Conservation (phyloP, 352 stramenopile genomes). For the Pythium oligandrum region DNA sequence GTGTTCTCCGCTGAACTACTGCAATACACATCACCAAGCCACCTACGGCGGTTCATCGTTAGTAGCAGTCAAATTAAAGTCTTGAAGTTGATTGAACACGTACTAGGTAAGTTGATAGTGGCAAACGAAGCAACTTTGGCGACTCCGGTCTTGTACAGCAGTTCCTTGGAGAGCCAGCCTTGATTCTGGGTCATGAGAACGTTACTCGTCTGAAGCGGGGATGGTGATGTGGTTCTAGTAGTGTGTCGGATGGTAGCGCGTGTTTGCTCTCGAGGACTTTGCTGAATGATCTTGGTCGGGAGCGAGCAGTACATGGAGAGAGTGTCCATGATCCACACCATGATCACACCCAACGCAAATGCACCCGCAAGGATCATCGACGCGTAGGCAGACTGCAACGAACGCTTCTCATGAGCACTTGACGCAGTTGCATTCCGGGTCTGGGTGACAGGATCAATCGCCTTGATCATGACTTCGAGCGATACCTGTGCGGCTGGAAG, state of each 20-base stretch:
- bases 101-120: constrained; percentile 18
- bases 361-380: constrained; percentile 12
- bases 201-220: too few relatives aligned
- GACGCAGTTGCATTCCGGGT: neutral
- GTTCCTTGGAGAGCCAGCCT: constrained; percentile 5
- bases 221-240: too few relatives aligned
- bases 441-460: neutral
- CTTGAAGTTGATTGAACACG: neutral
- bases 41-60: constrained; percentile 2
- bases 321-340: constrained; percentile 16
- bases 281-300: constrained; percentile 2
- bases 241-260: neutral
- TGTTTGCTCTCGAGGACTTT: neutral
- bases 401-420: neutral
- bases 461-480: constrained; percentile 5
- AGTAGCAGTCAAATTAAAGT: neutral
- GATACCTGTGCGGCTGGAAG: constrained; percentile 8
- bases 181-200: neutral
- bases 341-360: constrained; percentile 13
- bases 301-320: constrained; percentile 13
- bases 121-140: constrained; percentile 15
- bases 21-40: constrained; percentile 19
- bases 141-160: constrained; percentile 17
- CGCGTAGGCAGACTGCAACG: constrained; percentile 9
- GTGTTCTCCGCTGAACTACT: constrained; percentile 7